phyloP scores from a whole-genome alignment of 164 flowering plant genomes.

The Akebia trifoliata region DNA sequence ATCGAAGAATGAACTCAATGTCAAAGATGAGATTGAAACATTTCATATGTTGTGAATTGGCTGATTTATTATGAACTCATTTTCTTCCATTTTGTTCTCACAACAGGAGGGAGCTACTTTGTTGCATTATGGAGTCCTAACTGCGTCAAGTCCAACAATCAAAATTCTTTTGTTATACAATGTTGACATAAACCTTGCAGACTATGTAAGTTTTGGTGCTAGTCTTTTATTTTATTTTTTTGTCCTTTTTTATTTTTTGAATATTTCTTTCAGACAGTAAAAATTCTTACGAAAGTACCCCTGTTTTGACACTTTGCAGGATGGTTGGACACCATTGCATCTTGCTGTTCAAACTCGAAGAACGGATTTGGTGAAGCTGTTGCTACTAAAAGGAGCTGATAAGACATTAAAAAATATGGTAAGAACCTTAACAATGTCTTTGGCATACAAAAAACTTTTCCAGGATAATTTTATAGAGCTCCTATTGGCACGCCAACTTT shows the following conservation, averaged over 20 bases:
- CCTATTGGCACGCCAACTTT: too few relatives aligned
- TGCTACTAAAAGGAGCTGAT: constrained; percentile 89
- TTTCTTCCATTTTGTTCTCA: constrained; percentile 11
- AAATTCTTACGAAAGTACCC: background rate
- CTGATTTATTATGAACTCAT: background rate
- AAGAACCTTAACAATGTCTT: constrained; percentile 11
- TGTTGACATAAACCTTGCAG: constrained; percentile 81
- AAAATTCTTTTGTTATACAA: constrained; percentile 77
- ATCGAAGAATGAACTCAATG: background rate
- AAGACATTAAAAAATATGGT: constrained; percentile 66
- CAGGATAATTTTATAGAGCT: background rate
- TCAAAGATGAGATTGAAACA: too few relatives aligned
- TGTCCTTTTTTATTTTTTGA: background rate
- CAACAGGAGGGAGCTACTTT: constrained; percentile 87
- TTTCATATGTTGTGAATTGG: background rate
- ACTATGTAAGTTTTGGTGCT: constrained; percentile 41
- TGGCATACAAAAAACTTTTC: background rate
- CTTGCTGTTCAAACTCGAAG: constrained; percentile 83
- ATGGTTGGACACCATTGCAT: constrained; percentile 97
- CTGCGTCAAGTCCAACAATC: constrained; percentile 66
- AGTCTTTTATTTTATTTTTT: background rate
- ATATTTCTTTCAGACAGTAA: background rate
- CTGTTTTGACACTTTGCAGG: constrained; percentile 34
- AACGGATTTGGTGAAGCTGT: constrained; percentile 76
- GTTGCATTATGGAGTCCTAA: constrained; percentile 89